Base-by-base conservation (phyloP, 768 basidiomycete species). In the Dacryopinax spathularia region DNA sequence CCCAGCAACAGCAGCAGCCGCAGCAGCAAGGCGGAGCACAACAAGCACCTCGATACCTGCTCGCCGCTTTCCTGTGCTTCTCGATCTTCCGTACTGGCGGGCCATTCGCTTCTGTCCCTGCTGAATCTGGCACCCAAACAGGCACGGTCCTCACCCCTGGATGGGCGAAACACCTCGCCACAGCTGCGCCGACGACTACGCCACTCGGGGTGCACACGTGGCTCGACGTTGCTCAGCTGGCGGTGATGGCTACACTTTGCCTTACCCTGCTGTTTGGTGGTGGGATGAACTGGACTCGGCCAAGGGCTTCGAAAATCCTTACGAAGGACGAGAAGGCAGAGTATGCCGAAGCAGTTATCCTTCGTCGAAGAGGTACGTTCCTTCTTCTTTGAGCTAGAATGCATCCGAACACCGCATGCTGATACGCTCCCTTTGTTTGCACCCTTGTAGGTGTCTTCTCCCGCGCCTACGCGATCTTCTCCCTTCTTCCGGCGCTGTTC, bases 61-160 rank as follows among this genome's bases (percentile, higher is more conserved):
- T 92, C 56, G 89, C 88, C 29, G 83, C 83, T 29, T 91, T 91
- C 69, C 87, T 88, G 0, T 78, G 91, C 62, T 89, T 92, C 75
- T 90, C 88, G 0, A 87, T 91, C 75, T 88, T 90, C 77, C 48
- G 48, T 29, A 56, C 25, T 20, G 48, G 48, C 7, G 48, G 48
- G 10, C 25, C 29, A 7, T 56, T 56, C 48, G 25, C 48, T 7
- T 2, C 48, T 4, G 39, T 22, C 5, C 48, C 48, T 31, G 48
- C 48, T 9, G 48, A 56, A 29, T 10, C 48, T 27, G 48, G 48
- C 18, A 56, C 48, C 4, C 48, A 56, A 18, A 56, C 48, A 13
- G 48, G 48, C 5, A 56, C 48, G 9, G 48, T 56, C 25, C 48
- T 56, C 3, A 15, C 48, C 13, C 48, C 48, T 13, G 20, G 13